Conservation (phyloP, 352 stramenopile species). For the Peronospora belbahrii region DNA sequence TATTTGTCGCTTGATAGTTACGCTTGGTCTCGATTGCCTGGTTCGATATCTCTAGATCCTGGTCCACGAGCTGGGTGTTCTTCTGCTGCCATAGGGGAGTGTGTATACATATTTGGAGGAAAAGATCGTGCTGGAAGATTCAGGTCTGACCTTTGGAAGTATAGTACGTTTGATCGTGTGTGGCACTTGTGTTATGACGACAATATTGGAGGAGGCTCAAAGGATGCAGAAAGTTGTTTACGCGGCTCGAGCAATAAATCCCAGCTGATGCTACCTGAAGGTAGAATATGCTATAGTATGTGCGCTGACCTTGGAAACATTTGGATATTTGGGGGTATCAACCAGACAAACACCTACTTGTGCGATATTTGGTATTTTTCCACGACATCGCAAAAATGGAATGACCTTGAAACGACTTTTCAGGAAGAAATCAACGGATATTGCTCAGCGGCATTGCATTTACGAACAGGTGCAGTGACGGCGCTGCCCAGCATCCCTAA, state of each 20-base stretch:
- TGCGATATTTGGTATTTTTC: slow-evolving; percentile 78
- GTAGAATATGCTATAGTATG: slow-evolving; percentile 63
- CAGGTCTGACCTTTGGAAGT: slow-evolving; percentile 73
- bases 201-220: slow-evolving; percentile 39
- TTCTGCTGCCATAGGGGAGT: slow-evolving; percentile 68
- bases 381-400: slow-evolving; percentile 60
- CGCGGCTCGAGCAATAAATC: slow-evolving; percentile 27
- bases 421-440: slow-evolving; percentile 42
- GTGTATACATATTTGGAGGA: slow-evolving; percentile 77
- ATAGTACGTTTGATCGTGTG: slow-evolving; percentile 83
- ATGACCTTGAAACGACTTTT: slow-evolving; percentile 37
- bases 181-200: slow-evolving; percentile 84
- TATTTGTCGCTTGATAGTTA: slow-evolving; percentile 78
- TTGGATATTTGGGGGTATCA: slow-evolving; percentile 68
- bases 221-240: slow-evolving; percentile 5
- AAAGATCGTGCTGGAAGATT: slow-evolving; percentile 75
- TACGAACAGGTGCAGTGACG: slow-evolving; percentile 37
- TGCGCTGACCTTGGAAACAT: slow-evolving; percentile 70
- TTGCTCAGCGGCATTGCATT: slow-evolving; percentile 36
- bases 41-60: slow-evolving; percentile 65
- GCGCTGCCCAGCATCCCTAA: slow-evolving; percentile 36
- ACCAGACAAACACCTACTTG: slow-evolving; percentile 38
- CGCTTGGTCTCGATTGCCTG: slow-evolving; percentile 69
- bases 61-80: slow-evolving; percentile 62
- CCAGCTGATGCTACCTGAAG: slow-evolving; percentile 38